Percentiles rank a stretch among this genome's conserved stretches.
Evolutionary conservation across 1,139 yeast species (phyloP).

Genomic region (Citeromyces hawaiiensis): DNA sequence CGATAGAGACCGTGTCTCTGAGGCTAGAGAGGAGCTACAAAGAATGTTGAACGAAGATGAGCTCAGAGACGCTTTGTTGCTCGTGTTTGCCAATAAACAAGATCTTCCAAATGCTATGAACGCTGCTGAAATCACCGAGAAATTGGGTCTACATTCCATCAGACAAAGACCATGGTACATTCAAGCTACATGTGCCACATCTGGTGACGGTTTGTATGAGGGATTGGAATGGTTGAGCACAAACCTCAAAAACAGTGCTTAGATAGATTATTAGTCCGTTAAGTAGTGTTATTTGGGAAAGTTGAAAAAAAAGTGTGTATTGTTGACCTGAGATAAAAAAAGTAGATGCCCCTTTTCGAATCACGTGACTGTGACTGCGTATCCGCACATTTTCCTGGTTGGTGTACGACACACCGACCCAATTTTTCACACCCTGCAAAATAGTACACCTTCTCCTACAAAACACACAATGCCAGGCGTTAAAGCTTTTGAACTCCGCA

Average conservation of each 20-base stretch:
- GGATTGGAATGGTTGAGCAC: constrained; percentile 86
- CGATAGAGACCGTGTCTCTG: constrained; percentile 88
- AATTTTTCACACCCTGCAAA: neutral
- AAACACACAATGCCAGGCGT: constrained; percentile 54
- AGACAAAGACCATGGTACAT: constrained; percentile 88
- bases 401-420: neutral
- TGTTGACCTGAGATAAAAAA: neutral
- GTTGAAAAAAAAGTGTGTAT: neutral
- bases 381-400: neutral
- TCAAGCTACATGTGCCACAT: constrained; percentile 80
- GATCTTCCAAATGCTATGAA: constrained; percentile 89
- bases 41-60: constrained; percentile 92
- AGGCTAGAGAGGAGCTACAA: constrained; percentile 88
- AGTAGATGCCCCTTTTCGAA: neutral
- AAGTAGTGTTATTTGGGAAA: neutral
- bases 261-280: neutral
- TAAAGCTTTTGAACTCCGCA: constrained; percentile 93
- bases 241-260: constrained; percentile 41
- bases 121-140: constrained; percentile 81
- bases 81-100: constrained; percentile 88
- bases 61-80: constrained; percentile 78
- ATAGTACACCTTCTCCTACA: neutral
- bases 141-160: constrained; percentile 69
- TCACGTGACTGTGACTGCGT: constrained; percentile 1
- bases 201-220: constrained; percentile 85